These are phyloP conservation scores for Boletus fagicola DNA, from an alignment of 768 basidiomycete genomes.

Conservation along the genomic window DNA sequence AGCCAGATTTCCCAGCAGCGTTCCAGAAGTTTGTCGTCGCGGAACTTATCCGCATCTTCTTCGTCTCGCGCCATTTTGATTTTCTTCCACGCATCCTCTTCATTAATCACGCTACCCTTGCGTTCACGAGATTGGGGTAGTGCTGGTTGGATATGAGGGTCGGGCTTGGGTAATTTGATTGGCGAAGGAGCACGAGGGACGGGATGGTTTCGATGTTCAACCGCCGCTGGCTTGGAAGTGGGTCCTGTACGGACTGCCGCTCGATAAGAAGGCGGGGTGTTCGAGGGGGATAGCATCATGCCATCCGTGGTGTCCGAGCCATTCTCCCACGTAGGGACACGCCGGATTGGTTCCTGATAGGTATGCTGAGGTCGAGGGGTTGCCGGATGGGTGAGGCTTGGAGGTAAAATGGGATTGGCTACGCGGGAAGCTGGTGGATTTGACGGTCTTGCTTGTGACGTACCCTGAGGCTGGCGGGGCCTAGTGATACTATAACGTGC, in stretches of 20 bases:
- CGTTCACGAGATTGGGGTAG: conserved; percentile 36
- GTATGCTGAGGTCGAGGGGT: conserved; percentile 31
- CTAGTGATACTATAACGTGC: conserved; percentile 3
- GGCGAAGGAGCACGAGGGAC: conserved; percentile 27
- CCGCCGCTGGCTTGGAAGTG: conserved; percentile 15
- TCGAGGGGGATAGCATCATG: conserved; percentile 34
- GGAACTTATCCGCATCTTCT: conserved; percentile 66
- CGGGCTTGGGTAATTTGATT: conserved; percentile 30
- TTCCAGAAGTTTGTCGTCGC: conserved; percentile 59
- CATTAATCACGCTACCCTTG: conserved; percentile 53
- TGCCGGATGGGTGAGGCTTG: conserved; percentile 26
- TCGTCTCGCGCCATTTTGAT: conserved; percentile 70
- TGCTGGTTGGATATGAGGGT: conserved; percentile 17
- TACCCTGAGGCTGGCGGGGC: conserved; percentile 8
- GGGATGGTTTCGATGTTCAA: conserved; percentile 13
- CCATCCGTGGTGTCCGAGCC: conserved; percentile 39
- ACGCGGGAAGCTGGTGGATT: conserved; percentile 11
- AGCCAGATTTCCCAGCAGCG: conserved; percentile 78
- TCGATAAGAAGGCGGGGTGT: conserved; percentile 50
- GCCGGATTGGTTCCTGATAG: conserved; percentile 11
- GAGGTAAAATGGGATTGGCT: conserved; percentile 28
- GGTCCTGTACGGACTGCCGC: conserved; percentile 36
- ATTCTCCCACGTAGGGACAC: conserved; percentile 35
- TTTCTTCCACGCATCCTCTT: conserved; percentile 77
- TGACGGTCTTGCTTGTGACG: conserved; percentile 10